phyloP scores from a whole-genome alignment of 176 grass and related monocot species.

The Paspalum notatum region DNA sequence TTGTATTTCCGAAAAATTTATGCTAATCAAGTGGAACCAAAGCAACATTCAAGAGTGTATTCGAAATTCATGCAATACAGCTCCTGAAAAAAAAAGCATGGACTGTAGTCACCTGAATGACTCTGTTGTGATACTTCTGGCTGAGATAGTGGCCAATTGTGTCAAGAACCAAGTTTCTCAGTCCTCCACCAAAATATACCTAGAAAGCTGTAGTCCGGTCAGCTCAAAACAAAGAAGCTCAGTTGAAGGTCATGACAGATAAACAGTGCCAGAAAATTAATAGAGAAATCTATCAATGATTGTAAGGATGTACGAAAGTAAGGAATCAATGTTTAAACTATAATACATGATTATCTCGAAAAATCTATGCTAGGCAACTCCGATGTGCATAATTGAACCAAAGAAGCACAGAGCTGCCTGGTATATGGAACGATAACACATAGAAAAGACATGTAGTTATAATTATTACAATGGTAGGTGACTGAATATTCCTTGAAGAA shows the following conservation, averaged over 20 bases:
- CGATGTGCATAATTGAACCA: background rate
- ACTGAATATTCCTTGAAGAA: background rate
- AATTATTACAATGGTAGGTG: background rate
- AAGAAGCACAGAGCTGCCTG: background rate
- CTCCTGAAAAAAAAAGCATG: background rate
- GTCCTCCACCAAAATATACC: conserved; percentile 75
- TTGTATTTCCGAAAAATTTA: background rate
- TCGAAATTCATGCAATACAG: background rate
- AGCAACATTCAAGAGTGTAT: background rate
- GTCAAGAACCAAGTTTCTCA: conserved; percentile 79
- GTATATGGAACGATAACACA: background rate
- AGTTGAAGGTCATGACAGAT: background rate
- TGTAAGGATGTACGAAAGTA: background rate
- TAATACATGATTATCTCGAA: background rate
- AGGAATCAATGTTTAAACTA: background rate
- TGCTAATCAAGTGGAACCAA: conserved; percentile 26
- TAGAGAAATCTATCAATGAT: background rate
- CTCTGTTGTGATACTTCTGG: conserved; percentile 82
- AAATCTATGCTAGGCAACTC: background rate
- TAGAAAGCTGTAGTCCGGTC: conserved; percentile 64
- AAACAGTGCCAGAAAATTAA: background rate
- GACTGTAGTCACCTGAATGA: conserved; percentile 70
- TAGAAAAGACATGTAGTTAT: background rate
- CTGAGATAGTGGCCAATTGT: conserved; percentile 75
- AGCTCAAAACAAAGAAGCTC: conserved; percentile 36